Evolutionary conservation across 257 asterid genomes (phyloP), one percentile per base, ranked within the genome.

Genomic region (Plantago elongata): DNA sequence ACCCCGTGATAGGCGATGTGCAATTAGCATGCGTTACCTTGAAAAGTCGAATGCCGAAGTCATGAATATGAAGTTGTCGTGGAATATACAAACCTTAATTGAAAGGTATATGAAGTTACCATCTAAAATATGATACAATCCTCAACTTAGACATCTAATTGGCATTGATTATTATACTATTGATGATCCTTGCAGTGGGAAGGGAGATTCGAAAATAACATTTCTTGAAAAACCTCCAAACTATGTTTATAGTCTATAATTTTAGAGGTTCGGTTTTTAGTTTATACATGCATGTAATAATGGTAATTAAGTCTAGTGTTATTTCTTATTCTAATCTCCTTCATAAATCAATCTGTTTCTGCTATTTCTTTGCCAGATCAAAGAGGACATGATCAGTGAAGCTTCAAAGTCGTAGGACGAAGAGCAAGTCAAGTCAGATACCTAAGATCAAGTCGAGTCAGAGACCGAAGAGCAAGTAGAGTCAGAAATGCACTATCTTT

Each of bases 121-220:
- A 38, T 9, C 30, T 57, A 49, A 57, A 57, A 57, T 57, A 11
- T 56, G 61, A 46, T n/a, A 56, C n/a, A 46, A 30, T 56, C 61
- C 9, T n/a, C 61, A 56, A 5, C 15, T 45, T 8, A 45, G 48
- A 9, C 48, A 45, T 45, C 48, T 45, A 45, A n/a, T n/a, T n/a
- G n/a, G 13, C 9, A 11, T 9, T 0, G 51, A 13, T 30, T 8
- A 30, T 34, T 13, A 30, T 9, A 34, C 3, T 4, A 9, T 56
- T 11, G 46, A 56, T 0, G 16, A 56, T 15, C 46, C 29, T 8
- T 9, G 27, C 29, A 4, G 16, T 30, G 44, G 6, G 15, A 11
- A 9, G 1, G 11, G 7, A 22, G 16, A 30, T 7, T 2, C 9
- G 11, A 14, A 38, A 29, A 13, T 16, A 27, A 13, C 11, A 11